Evolutionary conservation across 768 basidiomycete genomes (phyloP), one percentile per base, ranked within the genome.

Genomic region (Tephrocybe sp.): DNA sequence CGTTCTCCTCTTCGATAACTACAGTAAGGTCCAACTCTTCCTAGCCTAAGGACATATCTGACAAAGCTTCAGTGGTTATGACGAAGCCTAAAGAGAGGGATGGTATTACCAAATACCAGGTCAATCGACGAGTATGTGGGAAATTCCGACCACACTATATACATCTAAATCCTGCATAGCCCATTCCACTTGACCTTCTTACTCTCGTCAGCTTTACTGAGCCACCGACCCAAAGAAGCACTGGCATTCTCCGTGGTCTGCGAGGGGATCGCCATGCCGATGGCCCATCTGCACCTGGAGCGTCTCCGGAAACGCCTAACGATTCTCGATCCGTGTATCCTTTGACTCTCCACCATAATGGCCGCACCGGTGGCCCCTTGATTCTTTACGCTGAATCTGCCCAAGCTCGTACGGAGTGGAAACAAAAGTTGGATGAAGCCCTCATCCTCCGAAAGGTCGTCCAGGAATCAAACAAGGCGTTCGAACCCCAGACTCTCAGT

Each of bases 1-100:
- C 54, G 87, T 96, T 7, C 75, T 98, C 45, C 72, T 99, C 2
- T 97, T 99, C 59, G 97, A 99, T 67, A 93, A 98, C 60, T 99
- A 98, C 59, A 67, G 93, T 92, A 51, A 67, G 90, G 67, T n/a
- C 12, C 13, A 7, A 15, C 24, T 18, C 12, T 44, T 25, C 5
- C 5, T 13, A 35, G 19, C 35, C 32, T 41, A 43, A n/a, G 19
- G 36, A 16, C 36, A 71, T 30, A 64, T 24, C 18, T 12, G 40
- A 19, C 36, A 19, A 19, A 19, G n/a, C 9, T 57, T 5, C 60
- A 94, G 93, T 95, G 66, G 90, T 95, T 27, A 81, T 93, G 79
- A 92, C 92, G 11, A 95, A 95, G 64, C 71, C 83, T 1, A 88
- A 87, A 57, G 87, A 89, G 52, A 87, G 78, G 59, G 89, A 93